Evolutionary conservation across 108 stramenopile genomes (phyloP).

Genomic region (Cafeteria roenbergensis): DNA sequence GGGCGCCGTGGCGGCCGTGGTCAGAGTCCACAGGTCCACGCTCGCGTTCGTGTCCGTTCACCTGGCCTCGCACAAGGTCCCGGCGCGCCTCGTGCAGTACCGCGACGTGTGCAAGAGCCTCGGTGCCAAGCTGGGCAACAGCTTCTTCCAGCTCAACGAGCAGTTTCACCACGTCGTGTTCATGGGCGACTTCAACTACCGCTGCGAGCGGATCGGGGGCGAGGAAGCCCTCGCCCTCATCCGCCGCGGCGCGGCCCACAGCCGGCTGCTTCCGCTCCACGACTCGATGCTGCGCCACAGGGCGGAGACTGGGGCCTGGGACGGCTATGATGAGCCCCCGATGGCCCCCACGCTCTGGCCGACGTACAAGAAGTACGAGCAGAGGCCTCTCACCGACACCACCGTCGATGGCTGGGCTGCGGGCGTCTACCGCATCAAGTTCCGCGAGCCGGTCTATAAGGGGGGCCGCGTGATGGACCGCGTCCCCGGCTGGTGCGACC

Average conservation of each 20-base stretch:
- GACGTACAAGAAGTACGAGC: constrained; percentile 13
- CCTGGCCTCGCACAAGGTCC: constrained; percentile 3
- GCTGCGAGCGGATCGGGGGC: background rate
- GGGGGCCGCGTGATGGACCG: constrained; percentile 7
- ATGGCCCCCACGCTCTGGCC: constrained; percentile 15
- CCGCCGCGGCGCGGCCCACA: background rate
- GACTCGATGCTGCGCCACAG: constrained; percentile 6
- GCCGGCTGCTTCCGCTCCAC: constrained; percentile 10
- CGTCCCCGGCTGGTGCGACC: constrained; percentile 12
- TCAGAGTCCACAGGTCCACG: constrained; percentile 1
- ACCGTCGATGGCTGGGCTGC: background rate
- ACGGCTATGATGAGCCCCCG: constrained; percentile 4
- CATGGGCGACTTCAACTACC: constrained; percentile 13
- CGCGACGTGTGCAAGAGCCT: background rate
- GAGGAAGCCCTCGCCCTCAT: constrained; percentile 1
- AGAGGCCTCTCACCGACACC: constrained; percentile 4
- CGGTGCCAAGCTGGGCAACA: constrained; percentile 9
- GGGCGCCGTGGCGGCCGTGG: constrained; percentile 4
- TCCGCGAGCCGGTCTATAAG: constrained; percentile 9
- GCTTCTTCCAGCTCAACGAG: constrained; percentile 14
- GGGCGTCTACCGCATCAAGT: background rate
- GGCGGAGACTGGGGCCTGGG: background rate
- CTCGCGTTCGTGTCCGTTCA: constrained; percentile 5
- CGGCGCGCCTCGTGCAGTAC: constrained; percentile 11
- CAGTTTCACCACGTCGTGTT: constrained; percentile 20